phyloP scores from a whole-genome alignment of 148 eudicot genomes.

The Vaccinium corymbosum region DNA sequence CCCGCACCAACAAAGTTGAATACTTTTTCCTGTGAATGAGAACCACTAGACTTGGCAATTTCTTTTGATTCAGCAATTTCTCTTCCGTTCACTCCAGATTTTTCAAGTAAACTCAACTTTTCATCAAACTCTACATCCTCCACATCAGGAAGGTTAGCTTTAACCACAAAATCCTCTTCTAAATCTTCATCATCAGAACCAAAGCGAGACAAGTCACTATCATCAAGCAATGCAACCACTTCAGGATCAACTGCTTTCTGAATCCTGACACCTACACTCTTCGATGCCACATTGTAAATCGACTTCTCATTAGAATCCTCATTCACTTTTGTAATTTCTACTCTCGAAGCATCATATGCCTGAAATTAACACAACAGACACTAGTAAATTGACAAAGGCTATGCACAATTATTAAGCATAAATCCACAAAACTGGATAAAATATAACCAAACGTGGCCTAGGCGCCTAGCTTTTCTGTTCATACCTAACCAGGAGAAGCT shows the following conservation, averaged over 20 bases:
- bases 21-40: slow-evolving; percentile 17
- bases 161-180: slow-evolving; percentile 89
- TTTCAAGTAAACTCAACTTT: slow-evolving; percentile 25
- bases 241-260: slow-evolving; percentile 83
- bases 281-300: slow-evolving; percentile 66
- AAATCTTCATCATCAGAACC: slow-evolving; percentile 84
- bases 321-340: slow-evolving; percentile 36
- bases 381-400: not conserved
- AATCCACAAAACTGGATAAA: not conserved
- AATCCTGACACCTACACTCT: slow-evolving; percentile 57
- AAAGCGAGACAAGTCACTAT: slow-evolving; percentile 50
- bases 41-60: slow-evolving; percentile 16
- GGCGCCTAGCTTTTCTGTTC: no score
- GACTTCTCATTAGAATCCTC: slow-evolving; percentile 48
- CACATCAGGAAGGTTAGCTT: slow-evolving; percentile 56
- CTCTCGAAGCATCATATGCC: slow-evolving; percentile 96
- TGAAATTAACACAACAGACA: slow-evolving; percentile 23
- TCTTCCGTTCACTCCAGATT: slow-evolving; percentile 17
- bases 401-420: not conserved
- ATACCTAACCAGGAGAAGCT: not conserved
- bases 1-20: slow-evolving; percentile 9
- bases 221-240: slow-evolving; percentile 68
- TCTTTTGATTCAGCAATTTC: slow-evolving; percentile 15
- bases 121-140: slow-evolving; percentile 30
- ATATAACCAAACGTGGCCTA: not conserved